Percentiles rank a stretch among this genome's conserved stretches.
phyloP scores from a whole-genome alignment of 768 basidiomycete genomes.

The Leccinum olivaceopallidum region DNA sequence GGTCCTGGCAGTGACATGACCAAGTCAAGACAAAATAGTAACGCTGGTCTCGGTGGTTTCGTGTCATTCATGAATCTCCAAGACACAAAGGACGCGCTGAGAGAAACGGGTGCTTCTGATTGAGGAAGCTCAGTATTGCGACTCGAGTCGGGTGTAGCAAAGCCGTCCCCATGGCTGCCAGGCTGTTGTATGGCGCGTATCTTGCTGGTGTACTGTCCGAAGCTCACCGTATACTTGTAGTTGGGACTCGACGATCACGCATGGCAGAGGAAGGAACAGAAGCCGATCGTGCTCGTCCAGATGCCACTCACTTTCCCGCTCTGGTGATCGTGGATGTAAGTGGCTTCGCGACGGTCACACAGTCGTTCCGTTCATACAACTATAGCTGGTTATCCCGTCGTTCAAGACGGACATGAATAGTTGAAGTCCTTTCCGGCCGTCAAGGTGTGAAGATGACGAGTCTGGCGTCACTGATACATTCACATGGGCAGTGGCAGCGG shows the following conservation, averaged over 20 bases:
- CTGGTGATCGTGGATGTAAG: constrained; percentile 31
- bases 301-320: constrained; percentile 33
- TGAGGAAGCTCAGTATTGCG: constrained; percentile 85
- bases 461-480: too few species aligned
- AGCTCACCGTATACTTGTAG: constrained; percentile 12
- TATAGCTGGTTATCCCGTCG: constrained; percentile 24
- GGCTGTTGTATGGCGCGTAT: constrained; percentile 74
- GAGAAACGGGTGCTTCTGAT: constrained; percentile 88
- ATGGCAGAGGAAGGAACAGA: constrained; percentile 24
- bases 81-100: constrained; percentile 57
- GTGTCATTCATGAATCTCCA: too few species aligned
- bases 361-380: constrained; percentile 26
- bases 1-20: too few species aligned
- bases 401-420: too few species aligned
- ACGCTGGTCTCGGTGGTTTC: too few species aligned
- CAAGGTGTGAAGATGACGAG: too few species aligned
- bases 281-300: constrained; percentile 28
- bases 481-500: too few species aligned
- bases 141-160: constrained; percentile 93
- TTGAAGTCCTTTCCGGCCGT: too few species aligned
- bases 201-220: background rate
- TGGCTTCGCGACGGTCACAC: constrained; percentile 21
- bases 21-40: too few species aligned
- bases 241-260: constrained; percentile 27
- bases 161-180: constrained; percentile 82